These are phyloP conservation scores for Smallanthus sonchifolius DNA, from an alignment of 129 eudicot species.

Conservation along the genomic window DNA sequence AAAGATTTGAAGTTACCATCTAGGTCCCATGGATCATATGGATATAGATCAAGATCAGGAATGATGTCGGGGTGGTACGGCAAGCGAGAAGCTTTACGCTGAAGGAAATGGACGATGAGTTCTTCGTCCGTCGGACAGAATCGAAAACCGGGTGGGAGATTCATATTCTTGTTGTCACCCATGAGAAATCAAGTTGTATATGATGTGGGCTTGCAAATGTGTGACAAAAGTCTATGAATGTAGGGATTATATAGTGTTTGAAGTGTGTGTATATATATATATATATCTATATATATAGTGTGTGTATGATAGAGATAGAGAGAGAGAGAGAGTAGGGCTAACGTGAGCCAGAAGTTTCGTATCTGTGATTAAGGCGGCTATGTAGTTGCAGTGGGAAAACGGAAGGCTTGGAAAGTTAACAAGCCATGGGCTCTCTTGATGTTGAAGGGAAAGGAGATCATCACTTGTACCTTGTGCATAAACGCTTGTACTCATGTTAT, in stretches of 20 bases:
- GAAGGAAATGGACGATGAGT: constrained; percentile 85
- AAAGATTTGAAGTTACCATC: constrained; percentile 42
- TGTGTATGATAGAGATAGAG: constrained; percentile 3
- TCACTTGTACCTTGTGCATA: neutral
- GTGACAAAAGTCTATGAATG: neutral
- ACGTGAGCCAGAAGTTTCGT: constrained; percentile 58
- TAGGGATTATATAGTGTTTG: constrained; percentile 28
- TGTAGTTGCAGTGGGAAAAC: constrained; percentile 41
- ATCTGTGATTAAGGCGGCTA: constrained; percentile 42
- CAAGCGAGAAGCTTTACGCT: constrained; percentile 60
- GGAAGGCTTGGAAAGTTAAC: constrained; percentile 42
- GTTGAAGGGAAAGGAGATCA: constrained; percentile 14
- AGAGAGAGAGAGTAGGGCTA: constrained; percentile 13
- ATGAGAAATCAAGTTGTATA: neutral
- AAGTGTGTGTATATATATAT: constrained; percentile 19
- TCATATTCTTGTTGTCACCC: constrained; percentile 52
- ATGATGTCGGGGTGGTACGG: constrained; percentile 84
- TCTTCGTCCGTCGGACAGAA: constrained; percentile 87
- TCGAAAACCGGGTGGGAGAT: constrained; percentile 85
- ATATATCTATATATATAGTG: constrained; percentile 16
- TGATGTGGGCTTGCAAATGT: neutral
- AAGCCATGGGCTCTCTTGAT: constrained; percentile 42
- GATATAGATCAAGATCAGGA: constrained; percentile 82
- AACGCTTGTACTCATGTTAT: constrained; percentile 13
- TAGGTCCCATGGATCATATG: constrained; percentile 89